These are phyloP conservation scores for Colletotrichum chlorophyti DNA, from an alignment of 2,329 filamentous ascomycete genomes.

Conservation along the genomic window DNA sequence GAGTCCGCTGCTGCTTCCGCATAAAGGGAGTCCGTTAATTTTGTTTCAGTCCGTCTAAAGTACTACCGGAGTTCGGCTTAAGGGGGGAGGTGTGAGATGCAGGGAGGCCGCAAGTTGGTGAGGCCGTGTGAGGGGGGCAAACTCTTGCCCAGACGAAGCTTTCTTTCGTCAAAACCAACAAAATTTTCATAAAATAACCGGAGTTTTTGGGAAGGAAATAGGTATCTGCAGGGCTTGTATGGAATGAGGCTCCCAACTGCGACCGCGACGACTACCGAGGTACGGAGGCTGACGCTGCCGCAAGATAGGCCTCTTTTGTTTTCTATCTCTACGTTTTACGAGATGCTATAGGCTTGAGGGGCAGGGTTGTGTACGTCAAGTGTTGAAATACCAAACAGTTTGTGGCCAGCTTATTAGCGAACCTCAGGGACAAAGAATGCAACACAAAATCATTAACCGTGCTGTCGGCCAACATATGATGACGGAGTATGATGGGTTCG, in stretches of 20 bases:
- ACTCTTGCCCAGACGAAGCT: not conserved
- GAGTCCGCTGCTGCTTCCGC: conserved; percentile 40
- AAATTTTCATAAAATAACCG: conserved; percentile 9
- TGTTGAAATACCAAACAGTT: conserved; percentile 24
- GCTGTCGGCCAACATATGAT: too few relatives aligned
- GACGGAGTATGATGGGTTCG: too few relatives aligned
- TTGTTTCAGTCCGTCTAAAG: not conserved
- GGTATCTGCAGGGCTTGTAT: conserved; percentile 4
- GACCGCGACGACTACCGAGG: not conserved
- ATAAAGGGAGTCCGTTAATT: not conserved
- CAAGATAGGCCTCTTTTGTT: not conserved
- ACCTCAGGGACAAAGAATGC: conserved; percentile 13
- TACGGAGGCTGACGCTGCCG: conserved; percentile 10
- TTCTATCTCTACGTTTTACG: too few relatives aligned
- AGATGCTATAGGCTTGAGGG: conserved; percentile 1
- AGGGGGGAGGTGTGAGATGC: not conserved
- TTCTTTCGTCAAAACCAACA: not conserved
- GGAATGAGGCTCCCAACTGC: conserved; percentile 1
- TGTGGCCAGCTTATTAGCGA: conserved; percentile 19
- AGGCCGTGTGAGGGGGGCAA: not conserved
- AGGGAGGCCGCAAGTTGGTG: not conserved
- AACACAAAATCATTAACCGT: not conserved
- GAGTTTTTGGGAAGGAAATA: conserved; percentile 22
- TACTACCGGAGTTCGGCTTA: conserved; percentile 13
- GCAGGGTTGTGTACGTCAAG: conserved; percentile 19